Conservation (phyloP, 129 eudicot genomes). For the Pseudognaphalium luteoalbum region DNA sequence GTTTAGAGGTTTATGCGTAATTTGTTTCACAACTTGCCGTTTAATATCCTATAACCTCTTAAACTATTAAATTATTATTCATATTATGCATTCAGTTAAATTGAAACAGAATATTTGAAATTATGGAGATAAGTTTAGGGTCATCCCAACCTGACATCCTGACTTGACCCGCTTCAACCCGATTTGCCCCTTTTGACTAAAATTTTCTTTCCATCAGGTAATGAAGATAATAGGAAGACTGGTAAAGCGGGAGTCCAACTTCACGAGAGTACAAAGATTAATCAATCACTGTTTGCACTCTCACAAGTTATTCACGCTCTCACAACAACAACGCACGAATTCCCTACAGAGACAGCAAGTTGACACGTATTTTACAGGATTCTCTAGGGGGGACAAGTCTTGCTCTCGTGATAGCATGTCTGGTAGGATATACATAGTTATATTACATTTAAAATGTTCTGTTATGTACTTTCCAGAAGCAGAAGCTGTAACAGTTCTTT, state of each 20-base stretch:
- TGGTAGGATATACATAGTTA: constrained; percentile 46
- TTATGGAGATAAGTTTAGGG: not conserved
- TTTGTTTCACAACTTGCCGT: no score
- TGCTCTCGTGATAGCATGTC: constrained; percentile 89
- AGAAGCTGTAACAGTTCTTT: not conserved
- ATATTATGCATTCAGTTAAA: no score
- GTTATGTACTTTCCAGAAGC: not conserved
- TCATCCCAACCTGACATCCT: not conserved
- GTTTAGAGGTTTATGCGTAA: not conserved
- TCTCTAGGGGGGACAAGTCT: constrained; percentile 91
- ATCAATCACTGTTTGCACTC: constrained; percentile 79
- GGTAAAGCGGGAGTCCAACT: constrained; percentile 85
- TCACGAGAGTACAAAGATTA: constrained; percentile 89
- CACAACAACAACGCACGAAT: constrained; percentile 65
- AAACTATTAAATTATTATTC: no score
- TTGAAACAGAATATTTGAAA: not conserved
- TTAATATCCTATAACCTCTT: not conserved
- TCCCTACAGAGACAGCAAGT: constrained; percentile 91
- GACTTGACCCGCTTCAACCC: not conserved
- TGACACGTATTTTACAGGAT: constrained; percentile 93
- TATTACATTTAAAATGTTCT: not conserved
- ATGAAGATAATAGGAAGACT: constrained; percentile 83
- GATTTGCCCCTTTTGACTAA: not conserved
- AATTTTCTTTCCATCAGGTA: constrained; percentile 48
- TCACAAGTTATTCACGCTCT: constrained; percentile 89